These are phyloP conservation scores for Thielaviopsis cerberus DNA, from an alignment of 2,329 filamentous ascomycete genomes.

Conservation along the genomic window DNA sequence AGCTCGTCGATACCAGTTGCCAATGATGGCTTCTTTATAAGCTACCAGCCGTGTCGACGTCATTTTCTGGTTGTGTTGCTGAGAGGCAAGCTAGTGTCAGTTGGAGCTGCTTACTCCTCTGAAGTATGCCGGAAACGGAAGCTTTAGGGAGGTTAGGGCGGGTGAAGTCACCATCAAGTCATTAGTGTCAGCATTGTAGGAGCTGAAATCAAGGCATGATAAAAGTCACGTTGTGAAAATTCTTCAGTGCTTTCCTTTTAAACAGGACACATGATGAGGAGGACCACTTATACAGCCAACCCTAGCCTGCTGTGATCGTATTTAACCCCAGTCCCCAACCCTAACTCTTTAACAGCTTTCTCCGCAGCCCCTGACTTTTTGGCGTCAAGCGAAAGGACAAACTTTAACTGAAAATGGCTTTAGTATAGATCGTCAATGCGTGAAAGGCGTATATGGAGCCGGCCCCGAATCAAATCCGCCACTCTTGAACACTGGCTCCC, in stretches of 20 bases:
- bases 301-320: too few relatives aligned
- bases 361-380: not conserved
- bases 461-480: not conserved
- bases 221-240: not conserved
- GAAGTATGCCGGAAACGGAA: not conserved
- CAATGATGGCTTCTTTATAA: too few relatives aligned
- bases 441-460: too few relatives aligned
- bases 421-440: not conserved
- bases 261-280: too few relatives aligned
- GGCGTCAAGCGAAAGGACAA: not conserved
- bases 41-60: too few relatives aligned
- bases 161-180: not conserved
- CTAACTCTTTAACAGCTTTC: too few relatives aligned
- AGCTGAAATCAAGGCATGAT: not conserved
- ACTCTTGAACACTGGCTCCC: not conserved
- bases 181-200: not conserved
- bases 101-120: not conserved
- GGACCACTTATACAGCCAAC: too few relatives aligned
- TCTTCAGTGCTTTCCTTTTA: not conserved
- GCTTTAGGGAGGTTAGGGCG: not conserved
- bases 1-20: too few relatives aligned
- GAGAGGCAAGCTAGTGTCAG: not conserved
- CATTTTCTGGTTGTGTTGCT: not conserved
- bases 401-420: not conserved
- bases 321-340: too few relatives aligned